Conservation (phyloP, 305 asterid genomes). For the Fraxinus sp. region DNA sequence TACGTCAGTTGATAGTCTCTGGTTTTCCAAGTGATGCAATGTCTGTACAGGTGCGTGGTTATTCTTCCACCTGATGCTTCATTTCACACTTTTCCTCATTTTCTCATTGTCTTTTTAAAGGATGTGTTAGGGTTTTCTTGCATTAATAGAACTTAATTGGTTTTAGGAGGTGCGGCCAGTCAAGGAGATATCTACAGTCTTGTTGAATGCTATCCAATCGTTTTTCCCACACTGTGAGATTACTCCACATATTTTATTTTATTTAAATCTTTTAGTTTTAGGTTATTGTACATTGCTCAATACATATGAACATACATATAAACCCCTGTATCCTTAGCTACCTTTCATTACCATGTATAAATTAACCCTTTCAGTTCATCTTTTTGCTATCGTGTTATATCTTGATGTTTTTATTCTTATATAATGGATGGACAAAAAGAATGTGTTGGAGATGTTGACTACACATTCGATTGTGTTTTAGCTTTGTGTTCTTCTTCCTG, state of each 20-base stretch:
- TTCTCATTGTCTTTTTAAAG: neutral
- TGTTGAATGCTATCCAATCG: conserved; percentile 78
- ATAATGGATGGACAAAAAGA: conserved; percentile 4
- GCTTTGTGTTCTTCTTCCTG: conserved; percentile 1
- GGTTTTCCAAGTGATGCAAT: conserved; percentile 84
- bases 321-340: conserved; percentile 2
- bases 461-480: neutral
- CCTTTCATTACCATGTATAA: conserved; percentile 13
- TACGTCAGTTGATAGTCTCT: conserved; percentile 72
- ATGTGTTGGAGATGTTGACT: neutral
- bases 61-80: conserved; percentile 12
- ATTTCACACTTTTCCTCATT: neutral
- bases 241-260: conserved; percentile 25
- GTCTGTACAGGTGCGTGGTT: conserved; percentile 59
- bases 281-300: neutral
- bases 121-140: conserved; percentile 18
- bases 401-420: conserved; percentile 9
- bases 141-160: conserved; percentile 29
- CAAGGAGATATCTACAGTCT: conserved; percentile 77
- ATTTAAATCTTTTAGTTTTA: neutral
- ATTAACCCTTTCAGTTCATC: conserved; percentile 6
- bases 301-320: neutral
- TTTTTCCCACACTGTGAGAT: conserved; percentile 79
- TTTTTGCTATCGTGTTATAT: neutral
- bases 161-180: conserved; percentile 86